A percentile compares a stretch with the other conserved stretches of the same genome.
Evolutionary conservation across 208 protist genomes (phyloP).

Genomic region (Porcisia deanei): DNA sequence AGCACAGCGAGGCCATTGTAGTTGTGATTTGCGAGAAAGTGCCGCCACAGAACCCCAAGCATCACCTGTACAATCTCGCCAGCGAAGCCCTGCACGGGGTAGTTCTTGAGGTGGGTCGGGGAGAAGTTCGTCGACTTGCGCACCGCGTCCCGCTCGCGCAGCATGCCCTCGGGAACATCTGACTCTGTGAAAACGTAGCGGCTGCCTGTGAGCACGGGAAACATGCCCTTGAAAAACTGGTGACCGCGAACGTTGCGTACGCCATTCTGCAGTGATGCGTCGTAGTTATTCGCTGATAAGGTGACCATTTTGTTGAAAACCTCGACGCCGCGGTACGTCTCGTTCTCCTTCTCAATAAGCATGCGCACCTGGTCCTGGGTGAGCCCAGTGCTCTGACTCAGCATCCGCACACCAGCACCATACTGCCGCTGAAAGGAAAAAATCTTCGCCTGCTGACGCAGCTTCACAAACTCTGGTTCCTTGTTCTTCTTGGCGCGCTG

Average conservation of each 20-base stretch:
- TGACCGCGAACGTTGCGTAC: slow-evolving; percentile 84
- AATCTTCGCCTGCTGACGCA: slow-evolving; percentile 93
- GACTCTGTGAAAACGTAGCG: slow-evolving; percentile 92
- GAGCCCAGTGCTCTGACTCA: slow-evolving; percentile 90
- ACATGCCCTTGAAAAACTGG: slow-evolving; percentile 93
- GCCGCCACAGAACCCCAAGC: slow-evolving; percentile 90
- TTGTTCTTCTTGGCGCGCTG: slow-evolving; percentile 92
- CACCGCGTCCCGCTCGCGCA: slow-evolving; percentile 44
- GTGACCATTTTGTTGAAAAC: slow-evolving; percentile 91
- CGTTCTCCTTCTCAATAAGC: slow-evolving; percentile 91
- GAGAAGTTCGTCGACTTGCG: slow-evolving; percentile 92
- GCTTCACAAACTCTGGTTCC: slow-evolving; percentile 91
- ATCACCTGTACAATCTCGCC: slow-evolving; percentile 94
- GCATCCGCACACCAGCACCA: slow-evolving; percentile 91
- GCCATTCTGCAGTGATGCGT: slow-evolving; percentile 86
- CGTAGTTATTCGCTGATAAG: slow-evolving; percentile 89
- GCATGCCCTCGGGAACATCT: slow-evolving; percentile 80
- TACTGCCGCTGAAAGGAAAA: slow-evolving; percentile 95
- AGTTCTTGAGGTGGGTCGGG: slow-evolving; percentile 93
- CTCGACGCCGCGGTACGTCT: slow-evolving; percentile 88
- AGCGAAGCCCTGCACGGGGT: slow-evolving; percentile 94
- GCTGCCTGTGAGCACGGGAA: slow-evolving; percentile 89
- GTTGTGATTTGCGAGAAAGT: slow-evolving; percentile 85
- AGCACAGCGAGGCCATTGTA: slow-evolving; percentile 91
- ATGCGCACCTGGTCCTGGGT: slow-evolving; percentile 90